Base-by-base conservation (phyloP, 495 filamentous ascomycete genomes). In the Penicillium canariense region DNA sequence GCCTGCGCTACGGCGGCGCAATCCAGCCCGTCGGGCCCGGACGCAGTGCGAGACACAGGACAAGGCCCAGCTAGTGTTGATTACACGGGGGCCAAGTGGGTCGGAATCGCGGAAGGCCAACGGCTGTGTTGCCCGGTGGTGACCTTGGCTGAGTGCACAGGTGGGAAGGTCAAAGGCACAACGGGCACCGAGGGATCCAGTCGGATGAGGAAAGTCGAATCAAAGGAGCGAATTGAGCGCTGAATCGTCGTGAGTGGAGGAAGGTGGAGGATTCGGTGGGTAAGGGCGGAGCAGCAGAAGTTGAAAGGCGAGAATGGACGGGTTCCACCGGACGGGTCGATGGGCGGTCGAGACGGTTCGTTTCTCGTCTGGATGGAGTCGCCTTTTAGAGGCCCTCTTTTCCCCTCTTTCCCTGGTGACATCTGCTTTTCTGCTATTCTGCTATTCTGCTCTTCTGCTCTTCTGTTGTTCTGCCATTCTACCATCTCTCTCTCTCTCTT, bases 101-200 rank as follows among this genome's bases (percentile, higher is more conserved):
- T 38, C 51, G 54, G 42, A 58, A 56, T 47, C 28, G 36, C 46
- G 61, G 61, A 57, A 60, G 49, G 31, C 56, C 63, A 66, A 63
- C 63, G 57, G 60, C 54, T 60, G 60, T 52, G 50, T 51, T 46
- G 58, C 50, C 50, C 50, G 28, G 12, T 27, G 23, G 30, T 48
- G 35, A 35, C 36, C 35, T 48, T 57, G 59, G 62, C 39, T 63
- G 56, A 47, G 52, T 66, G 56, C 63, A 60, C 49, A 12, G 25
- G 54, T 65, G 59, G n/a, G 55, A 62, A 52, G 44, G 38, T 25
- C 25, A 12, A 46, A 27, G 30, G 32, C 35, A 50, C 27, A 56
- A 56, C 54, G 59, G 62, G 50, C 17, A 46, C 54, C n/a, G n/a
- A n/a, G n/a, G 48, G 31, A 48, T 48, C 28, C 30, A 1, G 45